Evolutionary conservation across 2,329 filamentous ascomycete genomes (phyloP), one percentile per base, ranked within the genome.

Genomic region (Polychaeton citri): DNA sequence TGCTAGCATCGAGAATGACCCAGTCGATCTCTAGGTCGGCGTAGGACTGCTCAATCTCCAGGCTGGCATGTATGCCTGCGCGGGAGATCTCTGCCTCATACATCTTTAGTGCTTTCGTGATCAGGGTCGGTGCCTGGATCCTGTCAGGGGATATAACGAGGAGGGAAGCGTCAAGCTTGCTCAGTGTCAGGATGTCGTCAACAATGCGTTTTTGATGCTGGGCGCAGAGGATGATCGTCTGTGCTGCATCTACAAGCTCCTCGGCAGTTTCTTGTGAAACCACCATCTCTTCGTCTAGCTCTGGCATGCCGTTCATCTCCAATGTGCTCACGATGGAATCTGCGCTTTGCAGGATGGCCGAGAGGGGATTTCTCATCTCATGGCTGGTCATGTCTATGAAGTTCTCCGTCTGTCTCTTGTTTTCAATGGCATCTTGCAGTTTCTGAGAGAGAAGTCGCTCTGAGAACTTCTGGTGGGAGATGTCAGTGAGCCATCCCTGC

Each of bases 131-230:
- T 2, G 56, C 51, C 34, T 57, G 54, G 4, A 61, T 55, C 20
- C 53, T 53, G 35, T 58, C 58, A 0, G 64, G 61, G 2, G 58
- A 61, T 19, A 66, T 61, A 3, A 58, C 47, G 2, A 67, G 46
- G 5, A 66, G 51, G 41, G 58, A 60, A 0, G 62, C 62, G 32
- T 65, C 63, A 6, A 55, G 44, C n/a, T 51, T 64, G 2, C 57
- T 61, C 8, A 67, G 46, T 2, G 61, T 65, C 17, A 68, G 44
- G 0, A 67, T 58, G 38, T 67, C 64, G 38, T 68, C 63, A 3
- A 67, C 63, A 26, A 67, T 66, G 6, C 61, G 51, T 39, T 53
- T 51, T 34, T 54, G 51, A 33, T 55, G 52, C 24, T 45, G 41
- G 2, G 50, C 48, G 21, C 51, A 55, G 7, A 49, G 43, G 6